A percentile compares a stretch with the other conserved stretches of the same genome.
phyloP scores from a whole-genome alignment of 345 rosid genomes.

The Salix suchowensis region DNA sequence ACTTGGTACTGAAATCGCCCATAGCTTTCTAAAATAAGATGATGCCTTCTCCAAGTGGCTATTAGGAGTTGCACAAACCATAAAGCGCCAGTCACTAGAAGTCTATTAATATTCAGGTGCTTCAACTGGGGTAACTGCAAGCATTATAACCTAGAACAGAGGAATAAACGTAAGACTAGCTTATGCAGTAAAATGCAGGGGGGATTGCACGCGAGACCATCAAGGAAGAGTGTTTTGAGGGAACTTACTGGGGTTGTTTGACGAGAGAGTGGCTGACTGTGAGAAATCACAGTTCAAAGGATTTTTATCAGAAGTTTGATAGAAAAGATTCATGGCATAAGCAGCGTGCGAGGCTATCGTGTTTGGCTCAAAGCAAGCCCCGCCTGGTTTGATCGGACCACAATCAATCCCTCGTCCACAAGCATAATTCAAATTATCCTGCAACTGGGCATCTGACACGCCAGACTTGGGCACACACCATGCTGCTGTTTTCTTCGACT shows the following conservation, averaged over 20 bases:
- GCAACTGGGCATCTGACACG: conserved; percentile 49
- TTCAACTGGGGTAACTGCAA: conserved; percentile 41
- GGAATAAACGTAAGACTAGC: background rate
- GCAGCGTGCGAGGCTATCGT: conserved; percentile 60
- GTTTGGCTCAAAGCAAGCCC: conserved; percentile 71
- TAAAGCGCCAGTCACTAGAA: background rate
- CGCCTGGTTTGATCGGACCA: conserved; percentile 60
- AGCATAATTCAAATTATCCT: conserved; percentile 67
- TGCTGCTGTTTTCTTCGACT: conserved; percentile 17
- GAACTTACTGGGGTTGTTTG: conserved; percentile 12
- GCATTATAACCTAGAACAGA: conserved; percentile 30
- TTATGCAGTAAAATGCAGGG: background rate
- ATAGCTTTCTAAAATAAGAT: too few relatives aligned
- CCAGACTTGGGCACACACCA: conserved; percentile 74
- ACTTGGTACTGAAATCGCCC: too few relatives aligned
- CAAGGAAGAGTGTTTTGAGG: background rate
- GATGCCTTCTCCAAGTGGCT: too few relatives aligned
- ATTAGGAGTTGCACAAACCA: too few relatives aligned
- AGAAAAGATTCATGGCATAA: conserved; percentile 76
- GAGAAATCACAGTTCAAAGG: conserved; percentile 72
- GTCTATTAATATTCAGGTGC: conserved; percentile 5
- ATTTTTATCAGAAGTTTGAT: conserved; percentile 46
- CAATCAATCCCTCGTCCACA: conserved; percentile 65
- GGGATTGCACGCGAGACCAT: too few relatives aligned
- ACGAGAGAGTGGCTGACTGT: conserved; percentile 44